Conservation (phyloP, 1,139 yeast species). For the Geotrichum fermentans region DNA sequence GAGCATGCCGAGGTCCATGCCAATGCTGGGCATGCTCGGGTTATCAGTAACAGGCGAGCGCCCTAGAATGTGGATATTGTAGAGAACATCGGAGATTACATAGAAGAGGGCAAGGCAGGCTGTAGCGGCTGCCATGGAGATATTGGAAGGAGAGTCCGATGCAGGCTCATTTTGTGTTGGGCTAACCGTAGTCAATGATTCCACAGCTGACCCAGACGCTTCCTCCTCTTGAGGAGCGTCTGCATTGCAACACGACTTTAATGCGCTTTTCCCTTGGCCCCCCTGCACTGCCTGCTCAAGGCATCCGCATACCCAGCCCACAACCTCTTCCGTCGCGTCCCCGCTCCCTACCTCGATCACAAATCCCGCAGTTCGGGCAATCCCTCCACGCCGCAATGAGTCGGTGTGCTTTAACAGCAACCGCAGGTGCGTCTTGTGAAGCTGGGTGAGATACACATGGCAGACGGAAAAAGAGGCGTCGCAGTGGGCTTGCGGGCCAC, state of each 20-base stretch:
- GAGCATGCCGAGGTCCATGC: neutral
- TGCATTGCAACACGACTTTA: neutral
- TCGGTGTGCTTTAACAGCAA: constrained; percentile 27
- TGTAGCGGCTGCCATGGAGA: neutral
- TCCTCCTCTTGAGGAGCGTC: neutral
- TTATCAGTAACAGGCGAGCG: neutral
- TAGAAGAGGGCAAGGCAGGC: neutral
- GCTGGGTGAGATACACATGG: constrained; percentile 21
- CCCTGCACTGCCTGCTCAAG: constrained; percentile 14
- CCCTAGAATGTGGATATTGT: constrained; percentile 1
- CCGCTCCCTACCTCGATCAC: constrained; percentile 32
- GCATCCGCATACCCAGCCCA: constrained; percentile 26
- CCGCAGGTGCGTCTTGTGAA: constrained; percentile 23
- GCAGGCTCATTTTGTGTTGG: too few relatives aligned
- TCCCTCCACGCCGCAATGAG: constrained; percentile 30
- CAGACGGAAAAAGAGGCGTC: neutral
- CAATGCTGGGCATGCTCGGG: neutral
- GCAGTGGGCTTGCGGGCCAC: neutral
- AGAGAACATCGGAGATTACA: neutral
- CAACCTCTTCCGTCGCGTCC: constrained; percentile 28
- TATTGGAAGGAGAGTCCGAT: too few relatives aligned
- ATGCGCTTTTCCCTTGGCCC: neutral
- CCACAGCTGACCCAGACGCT: neutral
- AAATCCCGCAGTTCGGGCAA: constrained; percentile 34
- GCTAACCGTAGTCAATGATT: too few relatives aligned